phyloP scores from a whole-genome alignment of 257 asterid species.

The Solanum microdontum region DNA sequence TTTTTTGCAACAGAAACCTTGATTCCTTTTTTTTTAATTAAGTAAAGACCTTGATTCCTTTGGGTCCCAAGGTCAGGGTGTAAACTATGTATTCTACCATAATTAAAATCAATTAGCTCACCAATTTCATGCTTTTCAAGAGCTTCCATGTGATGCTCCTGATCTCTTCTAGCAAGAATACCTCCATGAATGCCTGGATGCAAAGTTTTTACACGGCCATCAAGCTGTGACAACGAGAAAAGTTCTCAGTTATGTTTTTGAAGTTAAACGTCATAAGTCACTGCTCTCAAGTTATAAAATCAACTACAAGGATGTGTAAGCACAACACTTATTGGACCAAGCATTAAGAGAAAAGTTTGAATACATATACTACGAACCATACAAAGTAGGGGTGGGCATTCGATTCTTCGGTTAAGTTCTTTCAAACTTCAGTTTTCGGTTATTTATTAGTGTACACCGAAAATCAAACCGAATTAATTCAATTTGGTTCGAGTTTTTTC shows the following conservation, averaged over 20 bases:
- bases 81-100: background rate
- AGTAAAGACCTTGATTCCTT: background rate
- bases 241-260: background rate
- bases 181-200: conserved; percentile 95
- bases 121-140: conserved; percentile 74
- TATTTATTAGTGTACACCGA: background rate
- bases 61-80: background rate
- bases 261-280: background rate
- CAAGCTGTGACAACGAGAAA: conserved; percentile 42
- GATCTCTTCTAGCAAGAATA: conserved; percentile 94
- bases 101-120: conserved; percentile 14
- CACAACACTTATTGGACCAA: background rate
- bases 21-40: background rate
- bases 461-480: background rate
- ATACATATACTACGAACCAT: background rate
- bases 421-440: background rate
- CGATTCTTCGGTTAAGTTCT: background rate
- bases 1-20: background rate
- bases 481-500: background rate
- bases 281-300: background rate
- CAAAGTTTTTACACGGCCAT: conserved; percentile 96
- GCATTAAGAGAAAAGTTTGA: background rate
- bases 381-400: background rate
- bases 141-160: conserved; percentile 86
- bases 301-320: background rate